phyloP scores from a whole-genome alignment of 2,329 filamentous ascomycete genomes.

The Aspergillus eucalypticola region DNA sequence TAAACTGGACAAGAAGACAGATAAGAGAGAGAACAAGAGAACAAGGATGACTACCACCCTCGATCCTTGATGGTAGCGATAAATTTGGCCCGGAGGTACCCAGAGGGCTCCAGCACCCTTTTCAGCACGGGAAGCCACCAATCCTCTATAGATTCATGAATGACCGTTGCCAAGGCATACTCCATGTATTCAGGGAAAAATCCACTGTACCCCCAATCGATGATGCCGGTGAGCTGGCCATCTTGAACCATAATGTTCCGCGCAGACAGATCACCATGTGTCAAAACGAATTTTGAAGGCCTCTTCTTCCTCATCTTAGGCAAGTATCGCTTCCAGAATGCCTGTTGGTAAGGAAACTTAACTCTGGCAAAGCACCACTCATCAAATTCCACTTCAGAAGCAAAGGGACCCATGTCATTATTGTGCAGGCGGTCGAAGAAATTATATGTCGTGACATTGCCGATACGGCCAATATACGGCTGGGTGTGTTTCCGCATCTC shows the following conservation, averaged over 20 bases:
- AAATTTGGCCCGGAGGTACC: not conserved
- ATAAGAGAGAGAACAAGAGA: too few relatives aligned
- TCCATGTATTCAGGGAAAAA: constrained; percentile 43
- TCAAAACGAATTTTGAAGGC: constrained; percentile 17
- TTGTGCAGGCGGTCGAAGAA: constrained; percentile 17
- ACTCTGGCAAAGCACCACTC: constrained; percentile 22
- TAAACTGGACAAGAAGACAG: too few relatives aligned
- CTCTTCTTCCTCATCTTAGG: constrained; percentile 10
- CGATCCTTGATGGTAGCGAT: not conserved
- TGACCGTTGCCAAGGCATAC: constrained; percentile 1
- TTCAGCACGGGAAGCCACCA: constrained; percentile 5
- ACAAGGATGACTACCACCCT: not conserved
- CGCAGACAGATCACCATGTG: not conserved
- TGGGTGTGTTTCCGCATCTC: constrained; percentile 7
- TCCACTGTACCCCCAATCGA: constrained; percentile 44
- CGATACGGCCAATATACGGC: constrained; percentile 20
- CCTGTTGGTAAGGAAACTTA: constrained; percentile 10
- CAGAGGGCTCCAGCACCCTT: constrained; percentile 1
- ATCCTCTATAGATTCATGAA: not conserved
- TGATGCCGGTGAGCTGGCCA: constrained; percentile 28
- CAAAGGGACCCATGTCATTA: constrained; percentile 25
- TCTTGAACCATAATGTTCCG: constrained; percentile 33
- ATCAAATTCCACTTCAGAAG: constrained; percentile 25
- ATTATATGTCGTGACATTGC: constrained; percentile 14
- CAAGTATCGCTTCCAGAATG: constrained; percentile 20